A percentile compares a stretch with the other conserved stretches of the same genome.
Evolutionary conservation across 345 rosid species (phyloP).

Genomic region (Durio zibethinus): DNA sequence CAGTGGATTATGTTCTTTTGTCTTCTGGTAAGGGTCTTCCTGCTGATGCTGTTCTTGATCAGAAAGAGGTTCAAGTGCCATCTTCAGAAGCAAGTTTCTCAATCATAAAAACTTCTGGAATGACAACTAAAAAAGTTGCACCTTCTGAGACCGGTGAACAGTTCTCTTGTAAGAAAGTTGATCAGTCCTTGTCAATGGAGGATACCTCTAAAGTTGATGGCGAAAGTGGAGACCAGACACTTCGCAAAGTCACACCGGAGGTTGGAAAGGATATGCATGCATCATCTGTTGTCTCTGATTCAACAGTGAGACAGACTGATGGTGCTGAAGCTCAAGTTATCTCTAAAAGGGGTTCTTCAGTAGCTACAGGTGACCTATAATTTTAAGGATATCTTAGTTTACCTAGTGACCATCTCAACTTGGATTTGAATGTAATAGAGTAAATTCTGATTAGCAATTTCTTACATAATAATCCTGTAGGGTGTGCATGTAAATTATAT

Average conservation of each 20-base stretch:
- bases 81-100: slow-evolving; percentile 23
- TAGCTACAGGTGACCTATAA: slow-evolving; percentile 42
- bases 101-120: slow-evolving; percentile 26
- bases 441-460: background rate
- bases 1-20: slow-evolving; percentile 15
- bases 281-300: slow-evolving; percentile 27
- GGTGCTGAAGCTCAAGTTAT: slow-evolving; percentile 24
- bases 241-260: slow-evolving; percentile 25
- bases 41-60: slow-evolving; percentile 23
- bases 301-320: slow-evolving; percentile 28
- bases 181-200: slow-evolving; percentile 22
- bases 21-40: slow-evolving; percentile 21
- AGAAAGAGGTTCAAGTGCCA: slow-evolving; percentile 28
- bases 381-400: background rate
- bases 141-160: slow-evolving; percentile 24
- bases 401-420: background rate
- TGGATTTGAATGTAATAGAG: background rate
- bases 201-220: slow-evolving; percentile 32
- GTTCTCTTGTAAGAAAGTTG: slow-evolving; percentile 18
- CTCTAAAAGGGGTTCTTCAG: slow-evolving; percentile 23
- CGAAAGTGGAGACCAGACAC: slow-evolving; percentile 25
- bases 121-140: slow-evolving; percentile 23
- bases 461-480: background rate
- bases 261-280: slow-evolving; percentile 24
- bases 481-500: background rate